Evolutionary conservation across 345 rosid genomes (phyloP), one percentile per base, ranked within the genome.

Genomic region (Arabidopsis thaliana): DNA sequence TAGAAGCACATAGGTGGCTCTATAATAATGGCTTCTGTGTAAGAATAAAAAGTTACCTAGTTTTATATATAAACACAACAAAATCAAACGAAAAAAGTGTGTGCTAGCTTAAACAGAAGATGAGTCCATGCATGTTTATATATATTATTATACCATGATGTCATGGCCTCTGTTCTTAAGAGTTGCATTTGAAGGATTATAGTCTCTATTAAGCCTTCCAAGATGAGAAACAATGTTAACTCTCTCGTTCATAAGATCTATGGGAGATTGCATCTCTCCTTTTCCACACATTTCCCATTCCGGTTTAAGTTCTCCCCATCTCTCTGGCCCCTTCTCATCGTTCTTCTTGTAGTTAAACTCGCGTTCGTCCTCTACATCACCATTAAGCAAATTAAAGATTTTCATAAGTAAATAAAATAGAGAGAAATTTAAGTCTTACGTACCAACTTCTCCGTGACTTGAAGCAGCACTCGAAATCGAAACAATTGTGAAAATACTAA

Each of bases 141-240:
- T 13, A 75, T 12, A 34, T 16, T 16, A 16, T 16, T 9, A 46
- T 84, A 94, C 99, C 97, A 80, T 85, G 76, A 90, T 89, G 74
- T 95, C 97, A 66, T 88, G 97, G 58, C 99, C 99, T 41, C 97
- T 87, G 24, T 95, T 95, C 78, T 25, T 85, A 8, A 94, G 85
- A 10, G 85, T 87, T 59, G 96, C 85, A 74, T 82, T 83, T 20
- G 87, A 67, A 5, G 91, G 81, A 62, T 75, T 72, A 72, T 92
- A 92, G 59, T 72, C 77, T 79, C 88, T 81, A 5, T 49, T 85
- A 22, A 95, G 87, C 56, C 82, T 82, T 34, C 86, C 92, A 22
- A 89, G 77, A 73, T 83, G 82, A n/a, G 92, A 78, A 28, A 85
- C 89, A 7, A 86, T 59, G 37, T 74, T 48, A 65, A 90, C 90